Evolutionary conservation across 108 stramenopile genomes (phyloP), one percentile per base, ranked within the genome.

Genomic region (Fragilaria crotonensis): DNA sequence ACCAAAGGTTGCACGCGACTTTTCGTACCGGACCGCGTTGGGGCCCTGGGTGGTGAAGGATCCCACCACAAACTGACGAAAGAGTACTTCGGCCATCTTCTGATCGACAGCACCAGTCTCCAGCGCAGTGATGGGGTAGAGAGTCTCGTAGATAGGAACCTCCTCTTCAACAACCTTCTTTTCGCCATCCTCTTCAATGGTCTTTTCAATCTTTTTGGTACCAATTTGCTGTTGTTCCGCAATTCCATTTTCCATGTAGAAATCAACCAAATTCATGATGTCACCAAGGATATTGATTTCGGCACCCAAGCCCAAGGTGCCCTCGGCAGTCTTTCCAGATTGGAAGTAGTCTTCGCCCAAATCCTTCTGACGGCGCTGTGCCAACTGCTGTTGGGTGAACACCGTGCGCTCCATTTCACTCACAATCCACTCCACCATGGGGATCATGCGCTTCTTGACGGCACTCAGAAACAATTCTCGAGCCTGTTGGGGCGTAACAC

Each of bases 201-300:
- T 77, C 69, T 76, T 72, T 60, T 87, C 82, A 19, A 81, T 74
- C 50, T 72, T 80, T 68, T 80, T 76, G 18, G 79, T 84, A 22
- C 80, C 87, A 52, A 88, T 63, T 48, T 79, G 81, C 28, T 63
- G 55, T 45, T 84, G 71, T 45, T 81, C 68, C 14, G 85, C 76
- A 60, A 91, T 74, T 30, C 70, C 85, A 70, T 90, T 91, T 54
- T 88, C 93, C 23, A 60, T 66, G 70, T 89, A 90, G 72, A 94
- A 94, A 62, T 90, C 87, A 59, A 94, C 66, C 11, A 94, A 71
- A 48, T 84, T 76, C 84, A 94, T 82, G 60, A 85, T 85, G 52
- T 94, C 93, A 51, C 77, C 77, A 84, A 94, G 84, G 64, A 91
- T 81, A 54, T 91, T 87, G 33, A 76, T 78, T 48, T 91, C 89